phyloP scores from a whole-genome alignment of 768 basidiomycete genomes.

The Tylopilus balloui region DNA sequence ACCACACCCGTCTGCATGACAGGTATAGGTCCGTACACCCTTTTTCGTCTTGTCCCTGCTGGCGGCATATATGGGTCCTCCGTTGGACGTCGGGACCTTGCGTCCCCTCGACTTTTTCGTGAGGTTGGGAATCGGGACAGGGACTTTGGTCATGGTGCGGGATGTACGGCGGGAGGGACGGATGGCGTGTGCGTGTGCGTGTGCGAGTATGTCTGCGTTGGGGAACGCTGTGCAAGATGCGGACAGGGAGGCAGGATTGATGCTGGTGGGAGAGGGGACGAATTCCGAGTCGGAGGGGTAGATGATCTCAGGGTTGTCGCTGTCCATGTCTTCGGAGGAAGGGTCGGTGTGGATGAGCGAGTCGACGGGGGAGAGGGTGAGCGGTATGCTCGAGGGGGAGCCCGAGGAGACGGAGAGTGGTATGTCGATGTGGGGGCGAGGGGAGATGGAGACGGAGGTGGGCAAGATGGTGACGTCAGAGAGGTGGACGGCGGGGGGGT shows the following conservation, averaged over 20 bases:
- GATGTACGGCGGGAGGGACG: conserved; percentile 22
- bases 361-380: conserved; percentile 1
- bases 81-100: conserved; percentile 40
- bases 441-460: neutral
- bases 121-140: conserved; percentile 46
- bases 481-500: conserved; percentile 14
- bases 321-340: conserved; percentile 18
- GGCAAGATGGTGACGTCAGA: conserved; percentile 16
- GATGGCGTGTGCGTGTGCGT: neutral
- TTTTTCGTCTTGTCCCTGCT: conserved; percentile 33
- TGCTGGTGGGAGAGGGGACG: conserved; percentile 8
- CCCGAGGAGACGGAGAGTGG: conserved; percentile 1
- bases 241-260: conserved; percentile 12
- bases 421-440: neutral
- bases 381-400: neutral
- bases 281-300: conserved; percentile 26
- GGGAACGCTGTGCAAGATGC: neutral
- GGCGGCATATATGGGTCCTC: conserved; percentile 19
- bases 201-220: neutral
- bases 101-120: conserved; percentile 48
- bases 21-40: conserved; percentile 51
- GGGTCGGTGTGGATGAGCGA: neutral
- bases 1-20: conserved; percentile 65
- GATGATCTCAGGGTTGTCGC: conserved; percentile 14
- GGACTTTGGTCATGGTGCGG: conserved; percentile 29